These are phyloP conservation scores for Achaetomium macrosporum DNA, from an alignment of 2,329 filamentous ascomycete genomes.

Conservation along the genomic window DNA sequence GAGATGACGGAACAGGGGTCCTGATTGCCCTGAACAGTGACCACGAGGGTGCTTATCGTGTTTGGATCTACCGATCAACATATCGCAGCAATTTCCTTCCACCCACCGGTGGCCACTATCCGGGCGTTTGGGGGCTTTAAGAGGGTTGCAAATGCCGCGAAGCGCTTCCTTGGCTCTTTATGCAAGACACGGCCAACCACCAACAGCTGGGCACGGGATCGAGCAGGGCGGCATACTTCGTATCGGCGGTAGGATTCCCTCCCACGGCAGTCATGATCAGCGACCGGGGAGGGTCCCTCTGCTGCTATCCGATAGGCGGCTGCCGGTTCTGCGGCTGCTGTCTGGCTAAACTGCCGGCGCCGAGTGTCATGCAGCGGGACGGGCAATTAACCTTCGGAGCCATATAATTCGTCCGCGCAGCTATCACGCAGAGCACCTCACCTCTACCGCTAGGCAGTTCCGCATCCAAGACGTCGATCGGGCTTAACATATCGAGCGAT, in stretches of 20 bases:
- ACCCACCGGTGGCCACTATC: background rate
- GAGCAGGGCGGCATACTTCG: background rate
- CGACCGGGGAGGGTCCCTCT: background rate
- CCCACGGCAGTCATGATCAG: conserved; percentile 1
- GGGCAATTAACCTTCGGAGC: conserved; percentile 1
- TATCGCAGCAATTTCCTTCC: background rate
- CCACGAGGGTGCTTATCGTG: background rate
- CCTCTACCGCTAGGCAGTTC: background rate
- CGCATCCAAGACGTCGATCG: background rate
- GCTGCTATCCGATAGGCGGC: background rate
- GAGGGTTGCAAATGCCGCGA: conserved; percentile 11
- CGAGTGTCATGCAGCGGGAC: background rate
- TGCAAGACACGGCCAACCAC: background rate
- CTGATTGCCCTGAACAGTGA: background rate
- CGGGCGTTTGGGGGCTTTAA: background rate
- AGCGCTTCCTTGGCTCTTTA: conserved; percentile 2
- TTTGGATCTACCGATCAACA: background rate
- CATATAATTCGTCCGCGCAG: conserved; percentile 3
- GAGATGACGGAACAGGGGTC: background rate
- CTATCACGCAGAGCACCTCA: background rate
- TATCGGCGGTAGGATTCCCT: background rate
- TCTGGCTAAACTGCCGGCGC: conserved; percentile 21
- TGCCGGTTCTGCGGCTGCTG: background rate
- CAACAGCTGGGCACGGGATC: background rate
- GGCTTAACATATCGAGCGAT: background rate